Conservation (phyloP, 2,329 filamentous ascomycete genomes). For the Phaeosphaeria sp. region DNA sequence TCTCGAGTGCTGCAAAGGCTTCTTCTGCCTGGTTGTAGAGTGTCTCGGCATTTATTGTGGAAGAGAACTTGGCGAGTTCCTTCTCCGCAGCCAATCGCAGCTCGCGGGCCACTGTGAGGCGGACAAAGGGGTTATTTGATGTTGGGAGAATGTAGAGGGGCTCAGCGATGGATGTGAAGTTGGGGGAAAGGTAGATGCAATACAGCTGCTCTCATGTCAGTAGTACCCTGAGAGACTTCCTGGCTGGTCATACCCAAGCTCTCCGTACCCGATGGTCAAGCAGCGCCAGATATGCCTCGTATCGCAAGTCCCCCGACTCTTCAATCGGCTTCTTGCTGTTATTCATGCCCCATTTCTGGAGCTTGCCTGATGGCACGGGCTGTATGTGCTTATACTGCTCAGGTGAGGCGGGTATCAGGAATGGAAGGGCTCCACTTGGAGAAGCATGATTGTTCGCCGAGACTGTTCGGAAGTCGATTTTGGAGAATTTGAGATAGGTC, state of each 20-base stretch:
- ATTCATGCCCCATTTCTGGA: conserved; percentile 72
- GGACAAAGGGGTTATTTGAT: conserved; percentile 67
- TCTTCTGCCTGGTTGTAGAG: conserved; percentile 67
- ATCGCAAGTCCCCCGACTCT: conserved; percentile 61
- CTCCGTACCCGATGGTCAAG: conserved; percentile 78
- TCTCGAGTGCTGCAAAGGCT: conserved; percentile 68
- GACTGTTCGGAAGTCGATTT: conserved; percentile 69
- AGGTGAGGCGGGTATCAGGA: conserved; percentile 68
- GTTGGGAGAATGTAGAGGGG: conserved; percentile 73
- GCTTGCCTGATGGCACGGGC: conserved; percentile 65
- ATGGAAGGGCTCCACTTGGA: conserved; percentile 85
- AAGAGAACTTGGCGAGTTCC: conserved; percentile 71
- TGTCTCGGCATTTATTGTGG: conserved; percentile 63
- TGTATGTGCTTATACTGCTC: conserved; percentile 45
- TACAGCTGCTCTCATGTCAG: conserved; percentile 63
- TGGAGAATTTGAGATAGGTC: conserved; percentile 82
- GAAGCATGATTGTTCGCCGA: conserved; percentile 93
- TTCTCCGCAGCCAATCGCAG: conserved; percentile 75
- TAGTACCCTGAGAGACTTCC: not conserved
- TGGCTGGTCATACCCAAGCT: conserved; percentile 71
- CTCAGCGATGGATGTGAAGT: conserved; percentile 69
- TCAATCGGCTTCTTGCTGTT: conserved; percentile 34
- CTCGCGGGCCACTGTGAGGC: conserved; percentile 66
- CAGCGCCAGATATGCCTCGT: conserved; percentile 79
- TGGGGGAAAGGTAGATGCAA: conserved; percentile 78